Conservation (phyloP, 345 rosid species). For the Arabidopsis arenosa region DNA sequence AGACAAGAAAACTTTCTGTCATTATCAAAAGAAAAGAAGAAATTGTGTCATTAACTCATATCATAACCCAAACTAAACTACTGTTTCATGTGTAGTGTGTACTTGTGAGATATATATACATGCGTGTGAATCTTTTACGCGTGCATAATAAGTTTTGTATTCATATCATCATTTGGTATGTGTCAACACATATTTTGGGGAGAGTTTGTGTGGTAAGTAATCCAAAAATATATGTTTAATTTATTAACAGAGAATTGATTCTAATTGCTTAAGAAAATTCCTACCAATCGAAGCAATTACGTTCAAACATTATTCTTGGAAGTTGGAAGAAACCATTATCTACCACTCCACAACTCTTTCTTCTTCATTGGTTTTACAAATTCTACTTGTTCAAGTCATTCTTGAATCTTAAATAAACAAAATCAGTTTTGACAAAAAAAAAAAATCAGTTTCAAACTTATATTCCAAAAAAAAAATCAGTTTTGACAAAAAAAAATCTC, state of each 20-base stretch:
- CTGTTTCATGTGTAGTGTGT: neutral
- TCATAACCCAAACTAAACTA: neutral
- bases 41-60: neutral
- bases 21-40: neutral
- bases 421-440: too few relatives aligned
- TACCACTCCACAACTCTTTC: slow-evolving; percentile 12
- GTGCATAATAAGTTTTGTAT: neutral
- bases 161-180: neutral
- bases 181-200: slow-evolving; percentile 20
- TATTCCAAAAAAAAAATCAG: too few relatives aligned
- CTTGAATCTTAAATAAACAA: too few relatives aligned
- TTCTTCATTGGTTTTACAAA: slow-evolving; percentile 16
- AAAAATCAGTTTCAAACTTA: too few relatives aligned
- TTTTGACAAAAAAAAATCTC: too few relatives aligned
- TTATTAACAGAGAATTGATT: neutral
- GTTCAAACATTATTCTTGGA: slow-evolving; percentile 1
- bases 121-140: neutral
- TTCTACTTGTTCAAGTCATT: neutral
- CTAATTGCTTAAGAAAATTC: slow-evolving; percentile 3
- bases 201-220: slow-evolving; percentile 14
- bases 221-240: neutral
- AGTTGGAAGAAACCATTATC: neutral
- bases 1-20: neutral
- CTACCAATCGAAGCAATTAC: slow-evolving; percentile 21
- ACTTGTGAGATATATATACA: neutral